Conservation (phyloP, 495 filamentous ascomycete species). For the Tuber melanosporum region DNA sequence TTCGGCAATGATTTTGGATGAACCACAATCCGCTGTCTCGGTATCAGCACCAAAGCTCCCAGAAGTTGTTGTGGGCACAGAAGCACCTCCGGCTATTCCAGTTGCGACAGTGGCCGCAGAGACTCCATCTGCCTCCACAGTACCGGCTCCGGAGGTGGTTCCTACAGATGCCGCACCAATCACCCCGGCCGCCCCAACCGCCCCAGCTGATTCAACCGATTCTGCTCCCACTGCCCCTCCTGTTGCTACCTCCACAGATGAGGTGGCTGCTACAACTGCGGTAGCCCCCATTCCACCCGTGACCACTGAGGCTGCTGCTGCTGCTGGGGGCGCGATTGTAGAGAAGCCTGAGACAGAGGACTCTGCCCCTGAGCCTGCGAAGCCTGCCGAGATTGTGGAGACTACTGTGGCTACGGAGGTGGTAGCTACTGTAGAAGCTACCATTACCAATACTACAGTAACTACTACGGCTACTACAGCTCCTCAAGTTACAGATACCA, state of each 20-base stretch:
- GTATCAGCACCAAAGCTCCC: constrained; percentile 24
- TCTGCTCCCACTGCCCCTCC: neutral
- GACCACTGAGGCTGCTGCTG: neutral
- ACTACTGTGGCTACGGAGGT: neutral
- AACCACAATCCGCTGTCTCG: constrained; percentile 24
- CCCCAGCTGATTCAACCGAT: neutral
- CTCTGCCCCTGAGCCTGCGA: neutral
- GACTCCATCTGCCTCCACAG: neutral
- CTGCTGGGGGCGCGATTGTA: neutral
- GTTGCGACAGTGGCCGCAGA: neutral
- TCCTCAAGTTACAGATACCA: constrained; percentile 34
- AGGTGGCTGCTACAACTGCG: constrained; percentile 13
- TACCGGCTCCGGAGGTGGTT: neutral
- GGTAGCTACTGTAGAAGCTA: constrained; percentile 16
- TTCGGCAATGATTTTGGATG: constrained; percentile 40
- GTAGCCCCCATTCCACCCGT: constrained; percentile 7
- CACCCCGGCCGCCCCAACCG: constrained; percentile 26
- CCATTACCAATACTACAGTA: constrained; percentile 22
- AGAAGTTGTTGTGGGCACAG: constrained; percentile 36
- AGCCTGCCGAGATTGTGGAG: neutral
- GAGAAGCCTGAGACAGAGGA: neutral
- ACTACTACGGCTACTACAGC: constrained; percentile 33
- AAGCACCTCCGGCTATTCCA: constrained; percentile 32
- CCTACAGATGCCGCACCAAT: constrained; percentile 44
- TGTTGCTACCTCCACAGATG: neutral